Base-by-base conservation (phyloP, 495 filamentous ascomycete genomes). In the Schizothecium vesticola region DNA sequence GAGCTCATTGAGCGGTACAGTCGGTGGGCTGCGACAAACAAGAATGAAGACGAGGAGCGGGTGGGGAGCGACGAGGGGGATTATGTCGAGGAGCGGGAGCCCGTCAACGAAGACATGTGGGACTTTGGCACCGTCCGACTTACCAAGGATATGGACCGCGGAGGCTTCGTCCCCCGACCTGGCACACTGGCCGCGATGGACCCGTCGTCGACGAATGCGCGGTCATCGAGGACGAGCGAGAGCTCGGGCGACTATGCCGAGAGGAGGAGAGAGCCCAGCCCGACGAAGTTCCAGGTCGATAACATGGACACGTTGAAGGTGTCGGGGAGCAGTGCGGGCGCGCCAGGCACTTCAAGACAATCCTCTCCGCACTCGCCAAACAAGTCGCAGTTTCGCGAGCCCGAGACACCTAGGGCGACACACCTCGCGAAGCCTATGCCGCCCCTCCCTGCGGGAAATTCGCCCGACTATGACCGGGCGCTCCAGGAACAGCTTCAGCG, bases 41-140 rank as follows among this genome's bases (percentile, higher is more conserved):
- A 86, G 70, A 82, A 85, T 26, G 89, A 92, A 12, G 88, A 90
- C 12, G 87, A 91, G 12, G 76, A 77, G n/a, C 66, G 62, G 51
- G 21, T 65, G 13, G 68, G 73, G 1, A 65, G 23, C 1, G 77
- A 78, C 33, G 77, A 81, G 36, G 75, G 81, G 10, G 80, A 84
- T 24, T 67, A 71, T 21, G 59, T 70, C 26, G 77, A 80, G 61
- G 64, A 74, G 55, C 68, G 65, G 3, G 69, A 71, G 31, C 76
- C 78, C 3, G 80, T 83, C n/a, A 86, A 93, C 62, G 90, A 93
- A 71, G 92, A 97, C 75, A 87, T 97, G 68, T 97, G 94, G 94
- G 94, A 97, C 78, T 97, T 97, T 82, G 93, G 94, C 25, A 97
- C 94, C 2, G 90, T 97, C 60, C 84, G 92, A 57, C 88, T 93